phyloP scores from a whole-genome alignment of 139 green algal genomes.

The Coccomyxa sp. region DNA sequence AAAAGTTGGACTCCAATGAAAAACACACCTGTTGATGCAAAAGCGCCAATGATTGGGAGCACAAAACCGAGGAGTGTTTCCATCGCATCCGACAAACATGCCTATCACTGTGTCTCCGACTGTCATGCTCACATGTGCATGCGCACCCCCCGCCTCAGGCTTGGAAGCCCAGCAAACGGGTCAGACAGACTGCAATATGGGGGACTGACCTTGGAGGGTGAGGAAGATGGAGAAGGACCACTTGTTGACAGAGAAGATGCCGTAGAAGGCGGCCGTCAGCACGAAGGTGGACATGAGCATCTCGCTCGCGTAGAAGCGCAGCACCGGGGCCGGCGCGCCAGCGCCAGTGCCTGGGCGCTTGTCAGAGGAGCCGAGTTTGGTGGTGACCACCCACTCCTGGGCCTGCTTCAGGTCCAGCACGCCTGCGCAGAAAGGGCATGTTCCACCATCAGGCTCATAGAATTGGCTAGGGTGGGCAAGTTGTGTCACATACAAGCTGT shows the following conservation, averaged over 20 bases:
- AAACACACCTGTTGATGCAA: too few relatives aligned
- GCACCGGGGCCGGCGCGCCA: conserved; percentile 24
- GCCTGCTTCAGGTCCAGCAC: conserved; percentile 66
- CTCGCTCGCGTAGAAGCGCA: conserved; percentile 59
- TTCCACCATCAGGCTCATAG: neutral
- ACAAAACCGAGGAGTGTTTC: too few relatives aligned
- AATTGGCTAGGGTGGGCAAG: neutral
- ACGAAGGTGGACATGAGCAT: conserved; percentile 63
- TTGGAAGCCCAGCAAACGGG: too few relatives aligned
- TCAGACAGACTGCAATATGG: too few relatives aligned
- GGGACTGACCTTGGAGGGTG: conserved; percentile 47
- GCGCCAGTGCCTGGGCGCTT: conserved; percentile 38
- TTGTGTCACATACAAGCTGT: neutral
- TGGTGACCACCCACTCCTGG: conserved; percentile 86
- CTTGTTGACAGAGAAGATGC: conserved; percentile 50
- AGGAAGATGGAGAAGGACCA: conserved; percentile 69
- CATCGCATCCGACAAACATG: too few relatives aligned
- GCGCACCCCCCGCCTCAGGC: too few relatives aligned
- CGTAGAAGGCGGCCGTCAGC: conserved; percentile 49
- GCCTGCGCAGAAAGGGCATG: conserved; percentile 20
- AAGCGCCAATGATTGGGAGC: too few relatives aligned
- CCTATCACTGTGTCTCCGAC: too few relatives aligned
- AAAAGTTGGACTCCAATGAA: neutral
- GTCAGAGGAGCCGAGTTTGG: conserved; percentile 64
- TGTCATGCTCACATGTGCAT: too few relatives aligned